phyloP scores from a whole-genome alignment of 1,284 basidiomycete species.

The Fistulinella cinereoalba region DNA sequence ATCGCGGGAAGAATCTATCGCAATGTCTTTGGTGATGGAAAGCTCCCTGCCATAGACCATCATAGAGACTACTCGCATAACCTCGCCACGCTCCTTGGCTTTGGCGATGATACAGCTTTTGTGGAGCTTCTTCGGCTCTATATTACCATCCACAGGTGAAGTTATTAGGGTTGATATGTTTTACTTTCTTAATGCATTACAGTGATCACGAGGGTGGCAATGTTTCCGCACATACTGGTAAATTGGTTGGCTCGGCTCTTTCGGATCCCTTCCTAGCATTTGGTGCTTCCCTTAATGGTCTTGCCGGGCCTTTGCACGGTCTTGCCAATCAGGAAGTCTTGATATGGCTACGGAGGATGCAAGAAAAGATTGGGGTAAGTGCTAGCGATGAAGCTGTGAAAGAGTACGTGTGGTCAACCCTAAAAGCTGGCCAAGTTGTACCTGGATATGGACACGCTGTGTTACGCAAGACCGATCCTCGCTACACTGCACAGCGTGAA shows the following conservation, averaged over 20 bases:
- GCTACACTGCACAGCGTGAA: constrained; percentile 93
- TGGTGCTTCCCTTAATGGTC: constrained; percentile 90
- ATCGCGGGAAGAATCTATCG: constrained; percentile 97
- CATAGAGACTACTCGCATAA: constrained; percentile 94
- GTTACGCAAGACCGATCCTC: constrained; percentile 95
- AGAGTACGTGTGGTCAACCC: constrained; percentile 91
- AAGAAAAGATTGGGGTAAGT: constrained; percentile 76
- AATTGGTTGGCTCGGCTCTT: constrained; percentile 96
- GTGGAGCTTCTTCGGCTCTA: constrained; percentile 96
- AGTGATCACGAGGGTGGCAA: constrained; percentile 99
- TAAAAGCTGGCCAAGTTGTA: constrained; percentile 89
- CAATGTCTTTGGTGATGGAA: constrained; percentile 90
- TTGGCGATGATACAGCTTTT: constrained; percentile 85
- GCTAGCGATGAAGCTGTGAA: constrained; percentile 83
- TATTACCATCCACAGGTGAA: constrained; percentile 90
- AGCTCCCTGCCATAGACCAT: constrained; percentile 85
- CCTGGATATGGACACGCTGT: constrained; percentile 97
- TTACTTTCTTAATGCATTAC: constrained; percentile 1
- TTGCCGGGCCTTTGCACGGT: constrained; percentile 96
- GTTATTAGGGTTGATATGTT: not conserved
- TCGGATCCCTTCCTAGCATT: constrained; percentile 98
- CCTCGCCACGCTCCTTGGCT: constrained; percentile 89
- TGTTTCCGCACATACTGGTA: constrained; percentile 95
- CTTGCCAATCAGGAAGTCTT: constrained; percentile 97
- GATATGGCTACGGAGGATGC: constrained; percentile 88